Evolutionary conservation across 805 yeast genomes (phyloP).

Genomic region (Huiozyma naganishii): DNA sequence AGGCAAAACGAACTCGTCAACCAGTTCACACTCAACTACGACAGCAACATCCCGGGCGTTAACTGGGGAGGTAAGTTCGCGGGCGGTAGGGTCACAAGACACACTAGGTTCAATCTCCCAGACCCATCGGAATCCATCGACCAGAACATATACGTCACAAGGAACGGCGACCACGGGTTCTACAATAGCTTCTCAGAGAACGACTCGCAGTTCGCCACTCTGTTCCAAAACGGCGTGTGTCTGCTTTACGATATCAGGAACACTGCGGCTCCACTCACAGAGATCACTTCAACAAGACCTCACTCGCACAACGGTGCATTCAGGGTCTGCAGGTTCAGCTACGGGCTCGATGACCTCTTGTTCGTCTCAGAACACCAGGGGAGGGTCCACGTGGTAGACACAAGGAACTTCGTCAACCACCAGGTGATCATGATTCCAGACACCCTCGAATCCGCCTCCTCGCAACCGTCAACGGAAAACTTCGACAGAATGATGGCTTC

Average conservation of each 20-base stretch:
- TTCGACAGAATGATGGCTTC: not conserved
- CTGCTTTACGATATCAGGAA: constrained; percentile 69
- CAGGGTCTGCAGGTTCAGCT: constrained; percentile 50
- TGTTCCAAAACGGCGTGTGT: constrained; percentile 80
- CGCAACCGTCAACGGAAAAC: not conserved
- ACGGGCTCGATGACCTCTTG: constrained; percentile 64
- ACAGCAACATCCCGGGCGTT: constrained; percentile 12
- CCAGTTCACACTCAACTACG: constrained; percentile 18
- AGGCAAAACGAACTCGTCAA: constrained; percentile 28
- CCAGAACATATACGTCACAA: constrained; percentile 36
- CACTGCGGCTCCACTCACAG: constrained; percentile 39
- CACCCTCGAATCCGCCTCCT: constrained; percentile 6
- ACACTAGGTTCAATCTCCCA: constrained; percentile 23
- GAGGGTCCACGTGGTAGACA: constrained; percentile 73
- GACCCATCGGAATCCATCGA: constrained; percentile 14
- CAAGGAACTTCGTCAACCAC: constrained; percentile 61
- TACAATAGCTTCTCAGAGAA: constrained; percentile 72
- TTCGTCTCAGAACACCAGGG: constrained; percentile 79
- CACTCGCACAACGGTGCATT: constrained; percentile 51
- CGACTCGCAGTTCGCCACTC: constrained; percentile 62
- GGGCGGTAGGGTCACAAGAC: constrained; percentile 17
- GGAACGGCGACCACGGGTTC: constrained; percentile 65
- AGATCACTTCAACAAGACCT: constrained; percentile 50
- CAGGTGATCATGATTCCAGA: constrained; percentile 64
- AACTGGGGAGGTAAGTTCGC: constrained; percentile 15